Evolutionary conservation across 345 rosid species (phyloP).

Genomic region (Aquilaria sinensis): DNA sequence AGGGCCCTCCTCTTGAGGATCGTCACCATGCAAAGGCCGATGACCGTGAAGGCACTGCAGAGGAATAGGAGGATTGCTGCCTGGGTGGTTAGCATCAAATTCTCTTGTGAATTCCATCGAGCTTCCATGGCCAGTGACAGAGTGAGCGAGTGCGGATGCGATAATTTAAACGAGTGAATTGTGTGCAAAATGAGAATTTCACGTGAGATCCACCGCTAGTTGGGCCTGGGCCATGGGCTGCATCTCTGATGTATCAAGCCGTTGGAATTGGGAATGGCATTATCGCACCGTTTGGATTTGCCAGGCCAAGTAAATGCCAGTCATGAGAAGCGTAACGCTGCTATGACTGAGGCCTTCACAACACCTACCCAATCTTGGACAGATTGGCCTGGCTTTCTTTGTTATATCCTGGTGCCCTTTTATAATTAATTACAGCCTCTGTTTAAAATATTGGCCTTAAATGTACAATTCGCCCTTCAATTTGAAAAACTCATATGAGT

Average conservation of each 20-base stretch:
- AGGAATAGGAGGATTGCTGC: slow-evolving; percentile 43
- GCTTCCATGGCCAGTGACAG: slow-evolving; percentile 47
- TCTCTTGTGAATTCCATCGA: slow-evolving; percentile 58
- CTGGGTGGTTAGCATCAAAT: slow-evolving; percentile 50
- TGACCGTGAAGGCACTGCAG: slow-evolving; percentile 32
- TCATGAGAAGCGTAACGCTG: slow-evolving; percentile 21
- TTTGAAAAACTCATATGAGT: too few relatives aligned
- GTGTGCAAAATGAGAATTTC: slow-evolving; percentile 29
- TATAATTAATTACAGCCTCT: too few relatives aligned
- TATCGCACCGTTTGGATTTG: slow-evolving; percentile 17
- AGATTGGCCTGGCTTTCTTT: too few relatives aligned
- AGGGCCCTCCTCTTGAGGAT: slow-evolving; percentile 32
- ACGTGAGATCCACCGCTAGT: slow-evolving; percentile 46
- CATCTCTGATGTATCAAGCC: slow-evolving; percentile 9
- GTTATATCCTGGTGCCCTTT: too few relatives aligned
- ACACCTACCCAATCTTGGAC: too few relatives aligned
- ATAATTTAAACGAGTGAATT: slow-evolving; percentile 2
- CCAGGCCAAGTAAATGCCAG: slow-evolving; percentile 5
- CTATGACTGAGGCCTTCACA: not conserved
- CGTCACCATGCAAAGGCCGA: slow-evolving; percentile 38
- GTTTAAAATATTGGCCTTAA: too few relatives aligned
- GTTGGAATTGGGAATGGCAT: slow-evolving; percentile 10
- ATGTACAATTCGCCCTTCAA: too few relatives aligned
- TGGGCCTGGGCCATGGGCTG: slow-evolving; percentile 1
- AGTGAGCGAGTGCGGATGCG: not conserved